Percentiles rank a stretch among this genome's conserved stretches.
These are phyloP conservation scores for Trametes villosa DNA, from an alignment of 768 basidiomycete species.

Conservation along the genomic window DNA sequence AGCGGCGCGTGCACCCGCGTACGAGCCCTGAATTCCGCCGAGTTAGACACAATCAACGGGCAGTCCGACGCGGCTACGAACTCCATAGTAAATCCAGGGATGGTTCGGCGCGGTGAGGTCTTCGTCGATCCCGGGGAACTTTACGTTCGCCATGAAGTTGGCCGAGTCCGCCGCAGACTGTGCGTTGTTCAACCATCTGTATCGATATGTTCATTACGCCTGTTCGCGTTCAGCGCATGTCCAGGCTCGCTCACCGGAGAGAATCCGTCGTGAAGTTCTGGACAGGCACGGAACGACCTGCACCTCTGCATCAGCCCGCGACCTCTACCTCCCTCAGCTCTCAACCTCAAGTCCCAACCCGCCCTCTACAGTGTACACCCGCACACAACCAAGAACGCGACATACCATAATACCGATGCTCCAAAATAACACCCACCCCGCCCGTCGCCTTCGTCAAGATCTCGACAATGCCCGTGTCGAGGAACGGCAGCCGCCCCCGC, in stretches of 20 bases:
- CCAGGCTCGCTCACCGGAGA: conserved; percentile 54
- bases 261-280: conserved; percentile 80
- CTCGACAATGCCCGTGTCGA: conserved; percentile 70
- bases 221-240: neutral
- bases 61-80: conserved; percentile 38
- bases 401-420: conserved; percentile 60
- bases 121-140: conserved; percentile 71
- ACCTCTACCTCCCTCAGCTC: too few species aligned
- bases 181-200: conserved; percentile 85
- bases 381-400: neutral
- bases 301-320: neutral
- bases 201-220: conserved; percentile 7
- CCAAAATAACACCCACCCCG: conserved; percentile 90
- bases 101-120: conserved; percentile 72
- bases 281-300: conserved; percentile 78
- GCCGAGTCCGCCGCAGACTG: conserved; percentile 92
- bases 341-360: too few species aligned
- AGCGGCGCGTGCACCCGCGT: conserved; percentile 91
- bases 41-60: neutral
- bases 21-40: conserved; percentile 62
- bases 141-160: conserved; percentile 83
- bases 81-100: conserved; percentile 95
- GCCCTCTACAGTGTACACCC: too few species aligned
- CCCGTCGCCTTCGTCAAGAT: conserved; percentile 83
- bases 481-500: conserved; percentile 55